Percentiles rank a stretch among this genome's conserved stretches.
Conservation (phyloP, 73 alveolate species). For the Stentor roeselii region DNA sequence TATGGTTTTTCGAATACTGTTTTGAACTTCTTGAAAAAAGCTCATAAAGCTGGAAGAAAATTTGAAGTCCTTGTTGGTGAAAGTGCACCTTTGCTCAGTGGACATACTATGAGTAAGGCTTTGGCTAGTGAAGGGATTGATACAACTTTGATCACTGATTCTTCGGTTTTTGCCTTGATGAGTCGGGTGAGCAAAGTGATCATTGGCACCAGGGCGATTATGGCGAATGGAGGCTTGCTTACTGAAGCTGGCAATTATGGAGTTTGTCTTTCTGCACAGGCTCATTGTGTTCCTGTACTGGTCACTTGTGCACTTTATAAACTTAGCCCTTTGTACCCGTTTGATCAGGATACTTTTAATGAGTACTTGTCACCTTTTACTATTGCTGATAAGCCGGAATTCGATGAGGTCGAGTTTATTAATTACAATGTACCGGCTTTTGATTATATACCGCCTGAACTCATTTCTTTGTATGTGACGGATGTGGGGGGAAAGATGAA, state of each 20-base stretch:
- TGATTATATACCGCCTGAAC: constrained; percentile 95
- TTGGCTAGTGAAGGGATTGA: constrained; percentile 62
- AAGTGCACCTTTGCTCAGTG: constrained; percentile 65
- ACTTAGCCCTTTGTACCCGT: constrained; percentile 89
- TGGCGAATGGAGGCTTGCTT: constrained; percentile 94
- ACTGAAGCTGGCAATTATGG: constrained; percentile 86
- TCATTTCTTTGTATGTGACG: constrained; percentile 78
- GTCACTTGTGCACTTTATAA: constrained; percentile 80
- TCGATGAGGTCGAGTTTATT: constrained; percentile 40
- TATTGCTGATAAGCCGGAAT: constrained; percentile 57
- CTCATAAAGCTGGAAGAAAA: constrained; percentile 49
- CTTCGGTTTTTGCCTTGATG: constrained; percentile 82
- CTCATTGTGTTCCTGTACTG: constrained; percentile 86
- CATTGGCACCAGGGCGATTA: constrained; percentile 87
- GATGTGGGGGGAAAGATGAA: constrained; percentile 87
- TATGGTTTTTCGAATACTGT: constrained; percentile 75
- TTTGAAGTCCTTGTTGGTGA: constrained; percentile 86
- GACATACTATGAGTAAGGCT: constrained; percentile 72
- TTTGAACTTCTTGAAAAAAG: constrained; percentile 67
- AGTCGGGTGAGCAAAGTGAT: constrained; percentile 78
- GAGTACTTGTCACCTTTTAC: constrained; percentile 77
- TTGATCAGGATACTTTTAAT: constrained; percentile 83
- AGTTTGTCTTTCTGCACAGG: constrained; percentile 77
- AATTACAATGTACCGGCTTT: constrained; percentile 77
- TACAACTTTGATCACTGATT: constrained; percentile 72